Evolutionary conservation across 495 filamentous ascomycete species (phyloP).

Genomic region (Xylaria longipes): DNA sequence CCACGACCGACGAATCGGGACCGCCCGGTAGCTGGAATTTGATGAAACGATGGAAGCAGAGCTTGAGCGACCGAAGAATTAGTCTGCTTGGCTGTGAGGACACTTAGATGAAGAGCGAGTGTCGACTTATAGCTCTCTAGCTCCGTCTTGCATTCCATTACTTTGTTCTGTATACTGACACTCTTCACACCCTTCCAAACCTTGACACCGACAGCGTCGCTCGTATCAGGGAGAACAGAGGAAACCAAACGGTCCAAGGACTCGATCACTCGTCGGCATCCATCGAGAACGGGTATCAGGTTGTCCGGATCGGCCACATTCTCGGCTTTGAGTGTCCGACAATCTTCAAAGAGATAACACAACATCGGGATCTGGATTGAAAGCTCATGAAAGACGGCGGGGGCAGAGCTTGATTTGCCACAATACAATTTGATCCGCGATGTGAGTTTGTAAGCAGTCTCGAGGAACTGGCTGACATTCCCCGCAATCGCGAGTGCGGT

Average conservation of each 20-base stretch:
- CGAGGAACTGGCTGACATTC: constrained; percentile 15
- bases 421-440: constrained; percentile 18
- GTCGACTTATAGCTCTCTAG: constrained; percentile 20
- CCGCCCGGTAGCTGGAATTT: constrained; percentile 6
- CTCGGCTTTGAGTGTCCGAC: neutral
- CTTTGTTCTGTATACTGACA: constrained; percentile 3
- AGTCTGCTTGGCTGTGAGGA: constrained; percentile 10
- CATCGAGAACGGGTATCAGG: constrained; percentile 11
- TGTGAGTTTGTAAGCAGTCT: constrained; percentile 11
- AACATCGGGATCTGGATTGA: constrained; percentile 12
- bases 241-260: constrained; percentile 8
- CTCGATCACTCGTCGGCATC: constrained; percentile 22
- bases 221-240: neutral
- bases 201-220: constrained; percentile 7
- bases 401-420: constrained; percentile 7
- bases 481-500: constrained; percentile 19
- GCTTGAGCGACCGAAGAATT: neutral
- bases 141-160: constrained; percentile 8
- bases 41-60: constrained; percentile 6
- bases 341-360: constrained; percentile 16
- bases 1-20: constrained; percentile 8
- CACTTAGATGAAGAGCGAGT: constrained; percentile 5
- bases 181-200: constrained; percentile 7
- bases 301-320: neutral
- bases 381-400: constrained; percentile 1